Percentiles rank a stretch among this genome's conserved stretches.
Conservation (phyloP, 805 yeast genomes). For the Metschnikowia kofuensis region DNA sequence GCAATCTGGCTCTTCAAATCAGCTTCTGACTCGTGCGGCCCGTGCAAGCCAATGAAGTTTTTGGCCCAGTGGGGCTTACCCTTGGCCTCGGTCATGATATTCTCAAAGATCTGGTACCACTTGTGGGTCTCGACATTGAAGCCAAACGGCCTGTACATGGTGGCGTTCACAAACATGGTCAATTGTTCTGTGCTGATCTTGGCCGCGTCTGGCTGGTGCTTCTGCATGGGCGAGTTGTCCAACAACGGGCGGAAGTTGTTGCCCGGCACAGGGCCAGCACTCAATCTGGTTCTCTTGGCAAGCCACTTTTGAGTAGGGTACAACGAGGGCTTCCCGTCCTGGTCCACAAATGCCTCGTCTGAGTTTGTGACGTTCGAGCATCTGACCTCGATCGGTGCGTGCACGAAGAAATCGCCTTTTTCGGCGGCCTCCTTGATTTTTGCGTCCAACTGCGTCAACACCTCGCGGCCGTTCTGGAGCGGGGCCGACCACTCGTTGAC, state of each 20-base stretch:
- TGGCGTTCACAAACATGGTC: constrained; percentile 85
- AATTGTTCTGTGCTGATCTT: constrained; percentile 68
- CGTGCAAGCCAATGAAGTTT: constrained; percentile 68
- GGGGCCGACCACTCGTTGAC: constrained; percentile 99
- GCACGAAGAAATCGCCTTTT: constrained; percentile 71
- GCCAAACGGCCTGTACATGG: constrained; percentile 93
- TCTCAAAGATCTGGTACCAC: constrained; percentile 86
- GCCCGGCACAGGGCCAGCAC: constrained; percentile 82
- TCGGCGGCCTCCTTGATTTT: constrained; percentile 60
- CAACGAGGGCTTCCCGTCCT: constrained; percentile 35
- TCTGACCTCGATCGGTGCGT: constrained; percentile 93
- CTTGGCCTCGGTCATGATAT: constrained; percentile 67
- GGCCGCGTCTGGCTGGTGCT: constrained; percentile 42
- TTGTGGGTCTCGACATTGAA: constrained; percentile 66
- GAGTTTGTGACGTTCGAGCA: constrained; percentile 79
- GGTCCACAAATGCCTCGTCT: constrained; percentile 31
- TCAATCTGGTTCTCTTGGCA: constrained; percentile 45
- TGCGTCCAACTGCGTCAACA: constrained; percentile 58
- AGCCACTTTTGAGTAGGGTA: constrained; percentile 50
- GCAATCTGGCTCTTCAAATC: constrained; percentile 40
- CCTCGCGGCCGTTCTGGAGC: constrained; percentile 68
- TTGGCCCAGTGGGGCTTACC: constrained; percentile 99
- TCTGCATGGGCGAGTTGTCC: constrained; percentile 66
- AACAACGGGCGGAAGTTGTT: constrained; percentile 77
- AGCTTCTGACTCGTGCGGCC: constrained; percentile 31